phyloP scores from a whole-genome alignment of 176 grass and related monocot species.

The Elaeis guineensis region DNA sequence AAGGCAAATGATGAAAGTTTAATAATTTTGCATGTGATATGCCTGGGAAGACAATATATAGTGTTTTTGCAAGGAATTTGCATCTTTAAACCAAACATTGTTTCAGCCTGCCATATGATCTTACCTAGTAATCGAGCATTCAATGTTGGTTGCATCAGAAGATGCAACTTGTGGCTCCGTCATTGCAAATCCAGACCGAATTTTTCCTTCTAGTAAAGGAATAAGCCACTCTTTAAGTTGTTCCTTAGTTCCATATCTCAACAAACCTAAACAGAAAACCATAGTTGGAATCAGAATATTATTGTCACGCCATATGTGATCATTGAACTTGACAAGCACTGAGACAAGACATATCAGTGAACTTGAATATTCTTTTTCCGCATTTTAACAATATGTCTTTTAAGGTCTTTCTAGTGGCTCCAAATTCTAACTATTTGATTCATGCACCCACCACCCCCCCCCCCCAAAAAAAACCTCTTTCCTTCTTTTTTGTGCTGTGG shows the following conservation, averaged over 20 bases:
- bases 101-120: neutral
- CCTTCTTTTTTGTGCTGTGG: too few relatives aligned
- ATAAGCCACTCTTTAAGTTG: conserved; percentile 77
- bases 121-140: conserved; percentile 86
- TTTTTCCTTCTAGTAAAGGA: conserved; percentile 79
- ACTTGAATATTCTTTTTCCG: too few relatives aligned
- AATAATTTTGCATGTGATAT: too few relatives aligned
- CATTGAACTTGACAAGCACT: neutral
- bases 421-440: too few relatives aligned
- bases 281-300: neutral
- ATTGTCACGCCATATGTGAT: neutral
- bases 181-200: conserved; percentile 97
- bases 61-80: neutral
- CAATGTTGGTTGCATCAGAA: conserved; percentile 98
- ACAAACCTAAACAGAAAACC: conserved; percentile 49
- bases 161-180: conserved; percentile 98
- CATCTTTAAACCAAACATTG: neutral
- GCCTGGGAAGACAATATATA: too few relatives aligned
- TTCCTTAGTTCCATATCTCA: conserved; percentile 93
- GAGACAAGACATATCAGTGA: too few relatives aligned
- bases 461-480: too few relatives aligned
- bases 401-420: too few relatives aligned
- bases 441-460: too few relatives aligned
- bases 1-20: too few relatives aligned
- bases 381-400: too few relatives aligned